Conservation (phyloP, 2,329 filamentous ascomycete species). For the Elsinoe fawcettii region DNA sequence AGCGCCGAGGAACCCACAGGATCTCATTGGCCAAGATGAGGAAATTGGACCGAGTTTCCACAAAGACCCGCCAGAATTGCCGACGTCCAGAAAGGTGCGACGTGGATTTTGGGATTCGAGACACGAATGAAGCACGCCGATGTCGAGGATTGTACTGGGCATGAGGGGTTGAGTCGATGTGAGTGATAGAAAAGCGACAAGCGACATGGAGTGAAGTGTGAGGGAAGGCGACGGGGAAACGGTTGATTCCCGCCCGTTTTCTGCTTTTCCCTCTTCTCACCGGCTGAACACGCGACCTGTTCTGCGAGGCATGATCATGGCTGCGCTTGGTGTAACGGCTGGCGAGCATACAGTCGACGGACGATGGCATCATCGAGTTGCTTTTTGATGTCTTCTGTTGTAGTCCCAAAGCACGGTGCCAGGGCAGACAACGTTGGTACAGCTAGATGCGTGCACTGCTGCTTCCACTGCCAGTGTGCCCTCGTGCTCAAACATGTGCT, state of each 20-base stretch:
- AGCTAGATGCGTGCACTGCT: too few relatives aligned
- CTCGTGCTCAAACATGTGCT: not conserved
- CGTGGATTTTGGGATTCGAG: not conserved
- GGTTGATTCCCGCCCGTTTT: not conserved
- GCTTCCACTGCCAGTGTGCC: not conserved
- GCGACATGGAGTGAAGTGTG: not conserved
- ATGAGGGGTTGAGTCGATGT: not conserved
- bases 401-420: not conserved
- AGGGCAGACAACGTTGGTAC: not conserved
- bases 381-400: not conserved
- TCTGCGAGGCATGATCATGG: not conserved
- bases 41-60: not conserved
- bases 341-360: not conserved
- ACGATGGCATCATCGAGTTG: not conserved
- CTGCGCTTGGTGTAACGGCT: not conserved
- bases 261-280: not conserved
- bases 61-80: not conserved
- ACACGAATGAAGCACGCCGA: constrained; percentile 10
- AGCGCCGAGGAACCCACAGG: not conserved
- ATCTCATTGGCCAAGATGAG: constrained; percentile 1
- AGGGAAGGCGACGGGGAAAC: not conserved
- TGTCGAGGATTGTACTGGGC: not conserved
- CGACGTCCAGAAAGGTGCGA: not conserved
- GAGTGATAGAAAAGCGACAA: not conserved
- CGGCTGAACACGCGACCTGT: constrained; percentile 3